These are phyloP conservation scores for Westerdykella sp. DNA, from an alignment of 2,329 filamentous ascomycete genomes.

Conservation along the genomic window DNA sequence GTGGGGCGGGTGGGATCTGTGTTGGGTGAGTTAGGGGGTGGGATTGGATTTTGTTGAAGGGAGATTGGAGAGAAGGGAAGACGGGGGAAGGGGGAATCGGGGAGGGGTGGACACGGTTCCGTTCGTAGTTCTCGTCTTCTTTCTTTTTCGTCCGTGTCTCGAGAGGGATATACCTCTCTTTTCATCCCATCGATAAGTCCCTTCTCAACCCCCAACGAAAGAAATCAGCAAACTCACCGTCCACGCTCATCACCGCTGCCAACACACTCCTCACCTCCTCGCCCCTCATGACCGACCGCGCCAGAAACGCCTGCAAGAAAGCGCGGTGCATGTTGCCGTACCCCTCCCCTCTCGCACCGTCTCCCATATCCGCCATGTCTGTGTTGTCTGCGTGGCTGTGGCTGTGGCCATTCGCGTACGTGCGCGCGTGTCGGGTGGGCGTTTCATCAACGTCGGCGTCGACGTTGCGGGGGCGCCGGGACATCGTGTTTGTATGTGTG, in stretches of 20 bases:
- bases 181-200: slow-evolving; percentile 14
- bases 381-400: no score
- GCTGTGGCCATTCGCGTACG: no score
- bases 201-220: slow-evolving; percentile 53
- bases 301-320: slow-evolving; percentile 83
- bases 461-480: not conserved
- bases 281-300: slow-evolving; percentile 69
- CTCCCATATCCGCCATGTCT: no score
- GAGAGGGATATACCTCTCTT: slow-evolving; percentile 12
- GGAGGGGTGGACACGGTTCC: not conserved
- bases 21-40: slow-evolving; percentile 5
- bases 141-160: no score
- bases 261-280: slow-evolving; percentile 51
- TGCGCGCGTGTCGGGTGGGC: not conserved
- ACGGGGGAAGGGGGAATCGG: slow-evolving; percentile 1
- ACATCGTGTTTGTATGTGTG: not conserved
- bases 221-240: no score
- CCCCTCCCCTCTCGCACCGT: not conserved
- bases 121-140: no score
- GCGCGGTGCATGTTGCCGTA: slow-evolving; percentile 70
- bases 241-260: slow-evolving; percentile 13
- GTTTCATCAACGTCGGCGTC: not conserved
- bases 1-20: slow-evolving; percentile 40
- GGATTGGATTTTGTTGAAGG: not conserved
- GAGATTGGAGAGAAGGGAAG: not conserved